These are phyloP conservation scores for Fusarium sp. DNA, from an alignment of 2,329 filamentous ascomycete genomes.

Conservation along the genomic window DNA sequence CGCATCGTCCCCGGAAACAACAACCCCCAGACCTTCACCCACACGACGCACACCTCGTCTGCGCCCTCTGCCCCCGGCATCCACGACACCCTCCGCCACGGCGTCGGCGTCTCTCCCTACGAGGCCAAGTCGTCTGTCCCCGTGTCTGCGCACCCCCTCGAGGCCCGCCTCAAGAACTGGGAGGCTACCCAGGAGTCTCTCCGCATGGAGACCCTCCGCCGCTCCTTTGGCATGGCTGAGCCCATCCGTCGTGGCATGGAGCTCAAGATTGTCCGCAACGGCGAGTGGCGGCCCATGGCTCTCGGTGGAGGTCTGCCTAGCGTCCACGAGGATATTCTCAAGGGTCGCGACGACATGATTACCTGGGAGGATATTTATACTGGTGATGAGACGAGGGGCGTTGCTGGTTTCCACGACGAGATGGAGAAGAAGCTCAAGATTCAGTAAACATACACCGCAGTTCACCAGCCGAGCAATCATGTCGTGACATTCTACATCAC, in stretches of 20 bases:
- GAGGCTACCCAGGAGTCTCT: slow-evolving; percentile 87
- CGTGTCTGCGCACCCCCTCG: slow-evolving; percentile 84
- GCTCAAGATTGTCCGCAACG: slow-evolving; percentile 84
- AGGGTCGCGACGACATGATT: slow-evolving; percentile 80
- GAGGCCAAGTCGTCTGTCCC: slow-evolving; percentile 60
- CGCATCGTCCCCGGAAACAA: slow-evolving; percentile 82
- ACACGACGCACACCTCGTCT: slow-evolving; percentile 70
- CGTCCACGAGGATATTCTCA: slow-evolving; percentile 91
- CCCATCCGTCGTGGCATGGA: slow-evolving; percentile 95
- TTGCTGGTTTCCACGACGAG: slow-evolving; percentile 86
- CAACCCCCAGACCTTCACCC: slow-evolving; percentile 75
- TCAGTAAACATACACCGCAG: slow-evolving; percentile 38
- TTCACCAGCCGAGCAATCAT: not conserved
- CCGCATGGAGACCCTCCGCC: slow-evolving; percentile 89
- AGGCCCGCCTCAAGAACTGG: slow-evolving; percentile 90
- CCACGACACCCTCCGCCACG: slow-evolving; percentile 91
- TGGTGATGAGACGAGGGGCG: slow-evolving; percentile 78
- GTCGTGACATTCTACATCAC: slow-evolving; percentile 28
- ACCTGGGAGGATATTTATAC: slow-evolving; percentile 95
- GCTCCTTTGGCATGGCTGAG: slow-evolving; percentile 92
- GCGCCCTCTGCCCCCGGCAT: slow-evolving; percentile 94
- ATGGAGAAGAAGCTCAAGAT: slow-evolving; percentile 95
- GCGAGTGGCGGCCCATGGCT: slow-evolving; percentile 82
- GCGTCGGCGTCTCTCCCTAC: slow-evolving; percentile 75
- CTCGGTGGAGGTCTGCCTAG: slow-evolving; percentile 71